Percentiles rank a stretch among this genome's conserved stretches.
These are phyloP conservation scores for Letharia lupina DNA, from an alignment of 495 filamentous ascomycete genomes.

Conservation along the genomic window DNA sequence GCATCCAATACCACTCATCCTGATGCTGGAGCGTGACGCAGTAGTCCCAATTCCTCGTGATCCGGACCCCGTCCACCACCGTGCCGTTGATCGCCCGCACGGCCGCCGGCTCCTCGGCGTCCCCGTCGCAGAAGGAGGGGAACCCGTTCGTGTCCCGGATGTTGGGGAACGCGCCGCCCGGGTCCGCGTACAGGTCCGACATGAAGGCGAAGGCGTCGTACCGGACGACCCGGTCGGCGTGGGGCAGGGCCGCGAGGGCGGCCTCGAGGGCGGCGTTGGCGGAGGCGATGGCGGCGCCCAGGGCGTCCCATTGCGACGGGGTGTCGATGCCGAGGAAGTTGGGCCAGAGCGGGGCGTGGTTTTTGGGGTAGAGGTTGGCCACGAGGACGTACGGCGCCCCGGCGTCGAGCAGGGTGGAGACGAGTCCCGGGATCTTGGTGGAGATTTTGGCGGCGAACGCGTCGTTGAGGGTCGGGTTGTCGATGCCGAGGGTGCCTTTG, in stretches of 20 bases:
- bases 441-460: not conserved
- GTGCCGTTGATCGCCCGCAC: not conserved
- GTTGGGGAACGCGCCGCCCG: not conserved
- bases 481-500: not conserved
- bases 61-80: not conserved
- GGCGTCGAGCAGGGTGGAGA: not conserved
- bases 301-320: not conserved
- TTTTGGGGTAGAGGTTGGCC: not conserved
- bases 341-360: not conserved
- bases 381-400: not conserved
- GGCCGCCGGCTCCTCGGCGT: not conserved
- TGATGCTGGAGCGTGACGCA: not conserved
- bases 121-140: not conserved
- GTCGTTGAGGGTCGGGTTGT: not conserved
- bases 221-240: not conserved
- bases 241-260: not conserved
- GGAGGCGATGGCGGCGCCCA: not conserved
- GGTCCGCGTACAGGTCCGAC: not conserved
- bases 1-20: slow-evolving; percentile 11
- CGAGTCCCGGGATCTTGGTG: not conserved
- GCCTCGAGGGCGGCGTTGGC: not conserved
- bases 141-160: not conserved
- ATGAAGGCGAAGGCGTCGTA: not conserved
- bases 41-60: not conserved
- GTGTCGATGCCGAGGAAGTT: not conserved